Evolutionary conservation across 129 eudicot genomes (phyloP).

Genomic region (Artemisia tridentata): DNA sequence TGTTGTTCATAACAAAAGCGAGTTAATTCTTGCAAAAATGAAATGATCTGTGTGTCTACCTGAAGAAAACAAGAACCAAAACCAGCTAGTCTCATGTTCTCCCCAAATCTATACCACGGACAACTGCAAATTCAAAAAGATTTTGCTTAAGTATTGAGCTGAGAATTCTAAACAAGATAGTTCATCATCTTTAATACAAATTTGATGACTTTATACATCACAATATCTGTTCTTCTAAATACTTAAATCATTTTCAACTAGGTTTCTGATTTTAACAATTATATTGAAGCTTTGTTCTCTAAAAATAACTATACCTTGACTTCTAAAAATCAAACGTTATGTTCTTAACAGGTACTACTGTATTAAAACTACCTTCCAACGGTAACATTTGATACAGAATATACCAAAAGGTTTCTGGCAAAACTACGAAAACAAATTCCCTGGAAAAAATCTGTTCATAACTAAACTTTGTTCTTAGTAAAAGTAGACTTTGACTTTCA

Average conservation of each 20-base stretch:
- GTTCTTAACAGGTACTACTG: background rate
- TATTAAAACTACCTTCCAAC: constrained; percentile 12
- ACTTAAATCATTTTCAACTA: background rate
- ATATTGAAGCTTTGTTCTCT: background rate
- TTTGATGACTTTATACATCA: background rate
- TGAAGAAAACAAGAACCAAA: constrained; percentile 84
- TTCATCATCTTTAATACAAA: constrained; percentile 3
- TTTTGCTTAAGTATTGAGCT: constrained; percentile 5
- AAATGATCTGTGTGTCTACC: constrained; percentile 35
- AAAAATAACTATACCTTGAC: background rate
- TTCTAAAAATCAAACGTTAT: constrained; percentile 10
- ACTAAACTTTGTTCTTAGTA: background rate
- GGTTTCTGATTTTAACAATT: no score
- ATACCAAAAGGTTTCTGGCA: background rate
- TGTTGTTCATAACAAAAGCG: background rate
- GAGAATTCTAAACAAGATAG: background rate
- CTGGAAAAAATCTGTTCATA: background rate
- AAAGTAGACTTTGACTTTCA: background rate
- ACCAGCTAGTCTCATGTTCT: constrained; percentile 93
- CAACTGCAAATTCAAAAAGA: constrained; percentile 51
- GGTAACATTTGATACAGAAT: no score
- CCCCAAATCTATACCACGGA: constrained; percentile 94
- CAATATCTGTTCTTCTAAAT: background rate
- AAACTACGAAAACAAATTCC: background rate
- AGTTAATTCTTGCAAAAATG: background rate